These are phyloP conservation scores for Spatholobus suberectus DNA, from an alignment of 306 rosid species.

Conservation along the genomic window DNA sequence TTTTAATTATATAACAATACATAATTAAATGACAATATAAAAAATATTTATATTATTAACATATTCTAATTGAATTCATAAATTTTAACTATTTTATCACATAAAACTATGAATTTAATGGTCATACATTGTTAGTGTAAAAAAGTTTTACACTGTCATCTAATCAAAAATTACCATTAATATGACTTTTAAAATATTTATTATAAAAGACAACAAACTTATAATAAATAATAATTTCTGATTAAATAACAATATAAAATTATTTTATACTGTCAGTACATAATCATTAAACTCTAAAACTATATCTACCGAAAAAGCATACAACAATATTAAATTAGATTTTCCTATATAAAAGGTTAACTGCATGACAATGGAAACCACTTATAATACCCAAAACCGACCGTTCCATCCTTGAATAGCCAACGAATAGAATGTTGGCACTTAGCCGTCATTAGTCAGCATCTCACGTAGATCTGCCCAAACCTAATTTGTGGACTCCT, in stretches of 20 bases:
- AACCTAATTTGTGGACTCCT: constrained; percentile 12
- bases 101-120: too few species aligned
- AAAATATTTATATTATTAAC: neutral
- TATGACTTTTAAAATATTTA: too few species aligned
- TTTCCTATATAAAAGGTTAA: neutral
- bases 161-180: too few species aligned
- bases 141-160: too few species aligned
- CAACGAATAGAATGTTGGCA: neutral
- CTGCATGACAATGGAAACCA: neutral
- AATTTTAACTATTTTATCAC: neutral
- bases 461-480: neutral
- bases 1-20: neutral
- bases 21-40: neutral
- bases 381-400: neutral
- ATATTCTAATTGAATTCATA: neutral
- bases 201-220: too few species aligned
- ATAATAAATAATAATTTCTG: too few species aligned
- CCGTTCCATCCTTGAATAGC: neutral
- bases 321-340: neutral
- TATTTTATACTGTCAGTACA: too few species aligned
- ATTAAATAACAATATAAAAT: too few species aligned
- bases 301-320: neutral
- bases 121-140: too few species aligned
- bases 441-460: constrained; percentile 2
- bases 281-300: too few species aligned